Evolutionary conservation across 768 basidiomycete species (phyloP).

Genomic region (Ephemerocybe angulata): DNA sequence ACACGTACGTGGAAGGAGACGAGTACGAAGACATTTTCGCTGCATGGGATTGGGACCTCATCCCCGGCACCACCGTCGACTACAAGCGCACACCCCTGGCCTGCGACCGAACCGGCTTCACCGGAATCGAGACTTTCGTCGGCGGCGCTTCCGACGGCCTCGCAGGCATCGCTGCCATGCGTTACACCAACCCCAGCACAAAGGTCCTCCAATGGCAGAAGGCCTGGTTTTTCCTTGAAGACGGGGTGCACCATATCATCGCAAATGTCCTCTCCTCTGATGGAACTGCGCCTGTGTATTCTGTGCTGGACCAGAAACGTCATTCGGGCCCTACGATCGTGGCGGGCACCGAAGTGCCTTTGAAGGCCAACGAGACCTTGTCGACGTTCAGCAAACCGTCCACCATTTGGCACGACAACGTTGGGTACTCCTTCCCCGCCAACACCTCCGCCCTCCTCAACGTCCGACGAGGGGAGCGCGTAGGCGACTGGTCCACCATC

Average conservation of each 20-base stretch:
- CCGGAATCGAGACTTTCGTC: constrained; percentile 56
- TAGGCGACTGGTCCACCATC: constrained; percentile 58
- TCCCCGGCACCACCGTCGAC: constrained; percentile 69
- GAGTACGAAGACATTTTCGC: constrained; percentile 74
- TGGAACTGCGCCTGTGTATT: constrained; percentile 46
- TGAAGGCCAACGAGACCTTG: no score
- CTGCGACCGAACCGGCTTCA: constrained; percentile 40
- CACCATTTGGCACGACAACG: constrained; percentile 62
- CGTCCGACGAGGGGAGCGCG: constrained; percentile 42
- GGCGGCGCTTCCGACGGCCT: constrained; percentile 60
- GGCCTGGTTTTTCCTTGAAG: constrained; percentile 67
- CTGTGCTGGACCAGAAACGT: constrained; percentile 65
- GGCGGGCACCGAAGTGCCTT: no score
- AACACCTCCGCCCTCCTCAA: constrained; percentile 32
- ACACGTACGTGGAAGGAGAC: constrained; percentile 60
- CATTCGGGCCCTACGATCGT: no score
- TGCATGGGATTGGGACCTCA: constrained; percentile 75
- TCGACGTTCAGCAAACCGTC: no score
- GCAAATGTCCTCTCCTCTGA: constrained; percentile 47
- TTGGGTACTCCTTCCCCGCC: constrained; percentile 54
- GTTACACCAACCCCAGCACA: constrained; percentile 63
- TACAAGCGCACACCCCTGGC: constrained; percentile 52
- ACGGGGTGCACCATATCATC: constrained; percentile 63
- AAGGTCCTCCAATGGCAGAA: constrained; percentile 57
- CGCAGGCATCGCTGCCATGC: constrained; percentile 58